Evolutionary conservation across 805 yeast genomes (phyloP).

Genomic region (Trichomonascus vanleenenianus): DNA sequence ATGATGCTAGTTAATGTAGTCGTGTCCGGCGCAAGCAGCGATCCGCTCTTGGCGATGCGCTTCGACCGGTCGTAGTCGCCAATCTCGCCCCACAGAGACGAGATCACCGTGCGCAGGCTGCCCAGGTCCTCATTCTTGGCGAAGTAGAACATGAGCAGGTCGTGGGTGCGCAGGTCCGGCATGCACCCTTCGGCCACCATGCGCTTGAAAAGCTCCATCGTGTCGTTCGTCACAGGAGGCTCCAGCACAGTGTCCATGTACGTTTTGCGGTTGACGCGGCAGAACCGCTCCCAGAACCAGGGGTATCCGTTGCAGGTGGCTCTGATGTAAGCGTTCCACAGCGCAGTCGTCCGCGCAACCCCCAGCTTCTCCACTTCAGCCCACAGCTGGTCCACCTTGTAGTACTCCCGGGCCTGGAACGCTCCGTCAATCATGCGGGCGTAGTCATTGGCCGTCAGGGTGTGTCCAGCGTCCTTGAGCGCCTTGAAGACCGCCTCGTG

Average conservation of each 20-base stretch:
- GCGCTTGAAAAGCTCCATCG: slow-evolving; percentile 18
- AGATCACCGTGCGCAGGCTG: slow-evolving; percentile 16
- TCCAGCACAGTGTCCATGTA: slow-evolving; percentile 2
- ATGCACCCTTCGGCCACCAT: slow-evolving; percentile 25
- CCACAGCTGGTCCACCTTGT: slow-evolving; percentile 23
- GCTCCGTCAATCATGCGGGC: slow-evolving; percentile 22
- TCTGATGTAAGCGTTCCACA: slow-evolving; percentile 29
- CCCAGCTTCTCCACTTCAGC: slow-evolving; percentile 15
- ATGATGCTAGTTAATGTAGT: slow-evolving; percentile 21
- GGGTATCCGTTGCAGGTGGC: slow-evolving; percentile 25
- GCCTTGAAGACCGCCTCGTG: slow-evolving; percentile 13
- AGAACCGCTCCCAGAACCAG: slow-evolving; percentile 20
- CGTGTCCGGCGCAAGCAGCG: slow-evolving; percentile 15
- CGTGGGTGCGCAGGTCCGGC: slow-evolving; percentile 28
- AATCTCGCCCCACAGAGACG: slow-evolving; percentile 24
- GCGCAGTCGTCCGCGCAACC: slow-evolving; percentile 18
- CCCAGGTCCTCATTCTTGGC: slow-evolving; percentile 23
- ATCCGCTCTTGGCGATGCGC: slow-evolving; percentile 2
- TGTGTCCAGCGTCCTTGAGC: slow-evolving; percentile 13
- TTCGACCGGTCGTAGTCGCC: slow-evolving; percentile 5
- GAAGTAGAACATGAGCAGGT: slow-evolving; percentile 24
- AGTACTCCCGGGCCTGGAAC: slow-evolving; percentile 18
- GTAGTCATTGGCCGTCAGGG: slow-evolving; percentile 19
- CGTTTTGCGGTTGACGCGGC: slow-evolving; percentile 1
- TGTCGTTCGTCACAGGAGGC: slow-evolving; percentile 16